A percentile compares a stretch with the other conserved stretches of the same genome.
Conservation (phyloP, 805 yeast genomes). For the Nakazawaea ishiwadae region DNA sequence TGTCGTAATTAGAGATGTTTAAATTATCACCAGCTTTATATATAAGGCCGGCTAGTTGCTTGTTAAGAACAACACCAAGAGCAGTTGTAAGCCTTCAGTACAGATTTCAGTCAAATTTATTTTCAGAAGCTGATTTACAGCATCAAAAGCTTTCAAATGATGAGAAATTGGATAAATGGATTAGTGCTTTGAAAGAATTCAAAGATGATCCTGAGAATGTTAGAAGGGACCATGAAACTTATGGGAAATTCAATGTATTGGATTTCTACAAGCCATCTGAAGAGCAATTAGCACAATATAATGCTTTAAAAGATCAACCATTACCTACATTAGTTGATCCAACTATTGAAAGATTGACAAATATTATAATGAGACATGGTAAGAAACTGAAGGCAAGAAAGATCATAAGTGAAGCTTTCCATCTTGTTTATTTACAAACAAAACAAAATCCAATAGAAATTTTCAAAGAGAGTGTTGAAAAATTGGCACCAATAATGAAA, state of each 20-base stretch:
- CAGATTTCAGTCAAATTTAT: slow-evolving; percentile 6
- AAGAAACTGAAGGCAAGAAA: slow-evolving; percentile 77
- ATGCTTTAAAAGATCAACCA: slow-evolving; percentile 38
- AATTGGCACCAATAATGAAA: slow-evolving; percentile 79
- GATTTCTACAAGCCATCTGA: slow-evolving; percentile 46
- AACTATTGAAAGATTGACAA: slow-evolving; percentile 71
- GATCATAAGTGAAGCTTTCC: slow-evolving; percentile 70
- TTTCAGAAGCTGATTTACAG: slow-evolving; percentile 7
- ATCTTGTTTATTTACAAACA: slow-evolving; percentile 66
- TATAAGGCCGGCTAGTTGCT: background rate
- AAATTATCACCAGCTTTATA: background rate
- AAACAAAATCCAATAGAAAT: slow-evolving; percentile 78
- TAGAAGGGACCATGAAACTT: slow-evolving; percentile 1
- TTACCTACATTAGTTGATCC: slow-evolving; percentile 66
- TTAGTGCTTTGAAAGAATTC: slow-evolving; percentile 24
- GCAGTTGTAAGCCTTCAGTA: background rate
- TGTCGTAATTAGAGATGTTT: background rate
- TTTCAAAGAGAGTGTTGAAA: slow-evolving; percentile 70
- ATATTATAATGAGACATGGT: slow-evolving; percentile 90
- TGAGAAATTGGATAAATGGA: slow-evolving; percentile 23
- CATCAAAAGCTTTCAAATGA: slow-evolving; percentile 14
- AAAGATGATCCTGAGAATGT: slow-evolving; percentile 19
- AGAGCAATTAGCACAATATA: slow-evolving; percentile 59
- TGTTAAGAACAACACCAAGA: background rate
- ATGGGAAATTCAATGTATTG: slow-evolving; percentile 7